Base-by-base conservation (phyloP, 1,139 yeast species). In the Scheffersomyces stambukii region DNA sequence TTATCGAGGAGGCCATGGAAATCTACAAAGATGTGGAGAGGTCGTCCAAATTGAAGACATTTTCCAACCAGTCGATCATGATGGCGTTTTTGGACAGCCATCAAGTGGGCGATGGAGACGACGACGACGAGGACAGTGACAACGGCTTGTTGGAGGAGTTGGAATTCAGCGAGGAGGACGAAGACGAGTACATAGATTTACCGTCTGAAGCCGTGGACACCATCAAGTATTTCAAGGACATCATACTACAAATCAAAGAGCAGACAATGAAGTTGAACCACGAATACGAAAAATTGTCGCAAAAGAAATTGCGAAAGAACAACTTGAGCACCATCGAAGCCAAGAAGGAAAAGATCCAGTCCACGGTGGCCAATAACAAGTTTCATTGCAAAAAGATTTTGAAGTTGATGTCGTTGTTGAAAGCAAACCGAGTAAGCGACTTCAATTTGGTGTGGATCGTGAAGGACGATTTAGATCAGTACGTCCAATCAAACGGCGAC, bases 1-100 rank as follows among this genome's bases (percentile, higher is more conserved):
- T 58, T 25, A 68, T 67, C 16, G 73, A 68, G 38, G 72, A 67
- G 40, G 70, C 73, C 10, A 67, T 67, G 74, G 74, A 67, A 37
- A 59, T 59, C 27, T 67, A 67, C 37, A 67, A 67, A 37, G 70
- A 64, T 20, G 74, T 67, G 23, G 74, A 67, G 39, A 60, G 67
- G 32, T 53, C 57, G 24, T 59, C 67, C 3, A 67, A 67, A 35
- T 59, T 67, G 59, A 67, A 67, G 37, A 60, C 71, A 4, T 67
- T 60, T 36, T 64, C 71, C 3, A 67, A 67, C 44, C 74, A 67
- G 39, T 62, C 70, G 7, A 67, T 67, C 22, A 53, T 66, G 61
- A 51, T 67, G 53, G 70, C 73, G 2, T 57, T 70, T 8, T 44
- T 60, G 38, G 72, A 64, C 31, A 50, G 54, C 19, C 51, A 43